Conservation (phyloP, 73 alveolate genomes). For the Effrenium voratum region DNA sequence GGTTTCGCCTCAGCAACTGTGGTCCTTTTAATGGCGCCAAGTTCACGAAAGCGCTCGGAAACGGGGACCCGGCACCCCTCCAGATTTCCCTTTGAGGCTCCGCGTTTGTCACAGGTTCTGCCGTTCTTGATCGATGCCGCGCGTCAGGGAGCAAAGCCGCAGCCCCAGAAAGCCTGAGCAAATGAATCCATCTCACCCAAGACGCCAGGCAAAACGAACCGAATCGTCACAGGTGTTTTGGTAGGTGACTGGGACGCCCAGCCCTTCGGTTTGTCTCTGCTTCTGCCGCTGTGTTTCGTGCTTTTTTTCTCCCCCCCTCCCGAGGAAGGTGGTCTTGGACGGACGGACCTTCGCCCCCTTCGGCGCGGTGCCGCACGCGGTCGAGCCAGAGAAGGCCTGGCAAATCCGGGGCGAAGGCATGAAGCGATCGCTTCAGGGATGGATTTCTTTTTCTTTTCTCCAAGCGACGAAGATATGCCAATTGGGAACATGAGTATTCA, state of each 20-base stretch:
- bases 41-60: too few species aligned
- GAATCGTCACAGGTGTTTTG: too few species aligned
- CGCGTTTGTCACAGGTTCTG: neutral
- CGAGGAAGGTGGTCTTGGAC: conserved; percentile 16
- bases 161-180: neutral
- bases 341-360: conserved; percentile 83
- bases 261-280: too few species aligned
- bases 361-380: conserved; percentile 67
- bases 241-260: too few species aligned
- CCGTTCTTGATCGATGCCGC: conserved; percentile 59
- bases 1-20: too few species aligned
- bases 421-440: neutral
- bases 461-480: too few species aligned
- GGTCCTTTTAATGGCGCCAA: too few species aligned
- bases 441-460: neutral
- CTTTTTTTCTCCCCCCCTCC: neutral
- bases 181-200: neutral
- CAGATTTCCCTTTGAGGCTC: neutral
- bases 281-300: neutral
- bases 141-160: conserved; percentile 56
- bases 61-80: neutral
- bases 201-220: too few species aligned
- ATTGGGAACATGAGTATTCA: too few species aligned
- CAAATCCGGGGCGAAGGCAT: neutral
- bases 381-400: conserved; percentile 35